Evolutionary conservation across 495 filamentous ascomycete genomes (phyloP).

Genomic region (Aspergillus carlsbadensis): DNA sequence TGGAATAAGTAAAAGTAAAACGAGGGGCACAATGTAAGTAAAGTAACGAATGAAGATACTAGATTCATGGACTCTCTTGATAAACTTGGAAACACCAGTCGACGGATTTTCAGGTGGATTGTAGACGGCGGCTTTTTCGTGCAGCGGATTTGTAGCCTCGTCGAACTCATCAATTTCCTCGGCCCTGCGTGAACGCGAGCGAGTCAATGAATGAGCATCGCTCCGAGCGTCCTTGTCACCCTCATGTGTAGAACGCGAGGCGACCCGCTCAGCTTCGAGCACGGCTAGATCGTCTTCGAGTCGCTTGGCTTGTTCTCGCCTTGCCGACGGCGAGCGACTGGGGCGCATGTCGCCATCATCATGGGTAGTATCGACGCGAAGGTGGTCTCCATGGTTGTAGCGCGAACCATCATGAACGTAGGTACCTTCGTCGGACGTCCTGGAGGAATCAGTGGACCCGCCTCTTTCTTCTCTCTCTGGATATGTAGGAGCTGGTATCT

Average conservation of each 20-base stretch:
- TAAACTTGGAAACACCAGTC: conserved; percentile 57
- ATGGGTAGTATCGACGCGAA: conserved; percentile 36
- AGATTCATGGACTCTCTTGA: conserved; percentile 69
- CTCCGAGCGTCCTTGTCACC: conserved; percentile 38
- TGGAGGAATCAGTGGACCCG: conserved; percentile 25
- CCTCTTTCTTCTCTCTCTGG: conserved; percentile 24
- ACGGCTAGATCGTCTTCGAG: conserved; percentile 84
- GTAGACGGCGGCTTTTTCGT: conserved; percentile 67
- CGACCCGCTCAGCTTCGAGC: conserved; percentile 76
- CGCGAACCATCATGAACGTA: conserved; percentile 32
- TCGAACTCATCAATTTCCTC: conserved; percentile 84
- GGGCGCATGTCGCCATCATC: conserved; percentile 24
- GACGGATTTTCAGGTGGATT: conserved; percentile 66
- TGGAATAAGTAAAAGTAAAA: conserved; percentile 73
- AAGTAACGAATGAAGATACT: conserved; percentile 81
- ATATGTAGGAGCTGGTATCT: conserved; percentile 29
- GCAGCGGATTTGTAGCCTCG: conserved; percentile 68
- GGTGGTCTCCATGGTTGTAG: conserved; percentile 25
- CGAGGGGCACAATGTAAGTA: conserved; percentile 78
- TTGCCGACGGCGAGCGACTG: conserved; percentile 49
- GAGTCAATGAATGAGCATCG: conserved; percentile 41
- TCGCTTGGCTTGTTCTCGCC: conserved; percentile 66
- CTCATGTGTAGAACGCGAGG: conserved; percentile 53
- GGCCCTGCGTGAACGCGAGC: conserved; percentile 49
- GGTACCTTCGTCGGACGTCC: conserved; percentile 40